These are phyloP conservation scores for Hyaloscypha hepaticicola DNA, from an alignment of 495 filamentous ascomycete species.

Conservation along the genomic window DNA sequence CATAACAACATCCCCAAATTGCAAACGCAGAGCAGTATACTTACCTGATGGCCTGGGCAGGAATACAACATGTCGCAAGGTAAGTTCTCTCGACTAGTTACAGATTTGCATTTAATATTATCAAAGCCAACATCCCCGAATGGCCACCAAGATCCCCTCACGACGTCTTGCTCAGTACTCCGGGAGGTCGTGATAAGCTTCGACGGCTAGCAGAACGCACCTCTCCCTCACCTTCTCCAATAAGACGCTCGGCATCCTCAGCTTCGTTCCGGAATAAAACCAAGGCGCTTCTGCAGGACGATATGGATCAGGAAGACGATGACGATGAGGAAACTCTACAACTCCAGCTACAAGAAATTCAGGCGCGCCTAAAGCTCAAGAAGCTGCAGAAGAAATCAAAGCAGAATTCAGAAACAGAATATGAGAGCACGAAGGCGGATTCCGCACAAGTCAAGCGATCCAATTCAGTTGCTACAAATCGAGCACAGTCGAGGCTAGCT, in stretches of 20 bases:
- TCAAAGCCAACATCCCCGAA: constrained; percentile 44
- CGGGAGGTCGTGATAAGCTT: constrained; percentile 69
- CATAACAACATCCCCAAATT: constrained; percentile 12
- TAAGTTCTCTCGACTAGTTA: constrained; percentile 3
- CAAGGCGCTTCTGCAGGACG: constrained; percentile 4
- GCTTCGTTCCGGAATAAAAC: constrained; percentile 33
- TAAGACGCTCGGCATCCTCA: constrained; percentile 37
- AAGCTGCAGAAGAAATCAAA: constrained; percentile 66
- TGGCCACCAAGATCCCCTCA: constrained; percentile 90
- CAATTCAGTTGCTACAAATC: constrained; percentile 29
- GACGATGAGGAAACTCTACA: constrained; percentile 91
- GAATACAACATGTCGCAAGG: constrained; percentile 26
- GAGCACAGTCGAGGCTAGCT: constrained; percentile 28
- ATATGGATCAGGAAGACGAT: constrained; percentile 51
- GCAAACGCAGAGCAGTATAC: constrained; percentile 13
- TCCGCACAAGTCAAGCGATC: constrained; percentile 17
- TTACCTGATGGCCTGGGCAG: constrained; percentile 14
- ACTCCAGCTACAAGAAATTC: constrained; percentile 79
- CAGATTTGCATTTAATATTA: constrained; percentile 4
- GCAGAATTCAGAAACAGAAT: constrained; percentile 32
- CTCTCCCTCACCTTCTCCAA: constrained; percentile 65
- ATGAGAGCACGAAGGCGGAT: constrained; percentile 10
- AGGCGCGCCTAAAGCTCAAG: constrained; percentile 86
- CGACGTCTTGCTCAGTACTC: constrained; percentile 79
- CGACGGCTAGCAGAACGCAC: constrained; percentile 61